Evolutionary conservation across 108 stramenopile species (phyloP), one percentile per base, ranked within the genome.

Genomic region (Fistulifera pelliculosa): DNA sequence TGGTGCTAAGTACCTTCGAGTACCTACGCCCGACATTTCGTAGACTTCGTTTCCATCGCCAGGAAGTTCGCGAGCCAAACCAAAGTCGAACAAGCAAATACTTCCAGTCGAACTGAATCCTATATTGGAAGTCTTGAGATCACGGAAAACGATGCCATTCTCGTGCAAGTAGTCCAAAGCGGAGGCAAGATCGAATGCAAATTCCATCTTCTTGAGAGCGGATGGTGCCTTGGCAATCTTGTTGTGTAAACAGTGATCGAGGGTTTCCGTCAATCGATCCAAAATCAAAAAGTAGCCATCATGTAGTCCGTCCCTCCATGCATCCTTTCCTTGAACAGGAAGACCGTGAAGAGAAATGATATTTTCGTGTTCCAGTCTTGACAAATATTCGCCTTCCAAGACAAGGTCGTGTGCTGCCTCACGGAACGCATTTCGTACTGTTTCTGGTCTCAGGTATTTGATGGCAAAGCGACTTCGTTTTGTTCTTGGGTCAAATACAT

Each of bases 141-240:
- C 87, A 5, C 87, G 81, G 58, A 69, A 83, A 50, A 85, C 58
- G 28, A 89, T 78, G 14, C 58, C 52, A 44, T 78, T 54, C 5
- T 69, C 38, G 53, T 89, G 87, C 25, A 89, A 64, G 54, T 82
- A 85, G 25, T 68, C 53, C 35, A 89, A 22, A 0, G 87, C 87
- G 10, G 51, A 60, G 13, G 82, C 80, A 49, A 90, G 69, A n/a
- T 75, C 58, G 14, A 58, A 31, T 27, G 61, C 62, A 35, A 53
- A 47, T 45, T 65, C 44, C 1, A 66, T 64, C 21, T 61, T 58
- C 22, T 21, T 22, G 27, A 5, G 6, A 12, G 25, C 15, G n/a
- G 26, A n/a, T 2, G 7, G 27, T 31, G n/a, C 17, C 21, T 11
- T 35, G 25, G 23, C 3, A 16, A 16, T 22, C 15, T 40, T 21